phyloP scores from a whole-genome alignment of 768 basidiomycete species.

The Psilocybe cyanescens region DNA sequence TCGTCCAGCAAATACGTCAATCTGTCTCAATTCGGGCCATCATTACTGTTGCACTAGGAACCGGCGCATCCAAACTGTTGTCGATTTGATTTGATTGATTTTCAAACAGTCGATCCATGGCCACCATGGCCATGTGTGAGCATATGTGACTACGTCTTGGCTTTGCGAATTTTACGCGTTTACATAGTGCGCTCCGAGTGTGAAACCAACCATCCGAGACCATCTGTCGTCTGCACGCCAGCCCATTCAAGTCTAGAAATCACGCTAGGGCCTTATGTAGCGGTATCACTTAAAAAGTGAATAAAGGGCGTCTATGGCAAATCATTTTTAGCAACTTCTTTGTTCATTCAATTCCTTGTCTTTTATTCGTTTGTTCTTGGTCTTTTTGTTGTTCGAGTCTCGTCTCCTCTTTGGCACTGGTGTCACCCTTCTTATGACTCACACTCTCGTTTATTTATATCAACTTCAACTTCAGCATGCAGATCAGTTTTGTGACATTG shows the following conservation, averaged over 20 bases:
- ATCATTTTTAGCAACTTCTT: neutral
- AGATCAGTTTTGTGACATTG: conserved; percentile 37
- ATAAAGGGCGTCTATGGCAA: neutral
- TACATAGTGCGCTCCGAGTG: neutral
- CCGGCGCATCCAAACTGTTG: neutral
- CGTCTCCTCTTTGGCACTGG: conserved; percentile 18
- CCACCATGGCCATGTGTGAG: too few species aligned
- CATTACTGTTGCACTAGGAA: neutral
- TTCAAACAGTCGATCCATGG: neutral
- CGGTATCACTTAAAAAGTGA: neutral
- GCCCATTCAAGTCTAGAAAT: neutral
- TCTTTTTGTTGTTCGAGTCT: neutral
- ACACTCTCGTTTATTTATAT: conserved; percentile 13
- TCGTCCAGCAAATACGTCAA: neutral
- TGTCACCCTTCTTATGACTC: conserved; percentile 14
- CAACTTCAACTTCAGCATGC: conserved; percentile 34
- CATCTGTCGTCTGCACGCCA: neutral
- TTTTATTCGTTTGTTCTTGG: conserved; percentile 1
- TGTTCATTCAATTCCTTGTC: neutral
- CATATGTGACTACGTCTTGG: neutral
- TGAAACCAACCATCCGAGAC: neutral
- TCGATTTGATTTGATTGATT: neutral
- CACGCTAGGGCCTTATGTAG: neutral
- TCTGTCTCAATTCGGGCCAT: neutral
- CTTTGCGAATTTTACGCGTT: neutral